Base-by-base conservation (phyloP, 1,284 basidiomycete species). In the Serendipita sp. region DNA sequence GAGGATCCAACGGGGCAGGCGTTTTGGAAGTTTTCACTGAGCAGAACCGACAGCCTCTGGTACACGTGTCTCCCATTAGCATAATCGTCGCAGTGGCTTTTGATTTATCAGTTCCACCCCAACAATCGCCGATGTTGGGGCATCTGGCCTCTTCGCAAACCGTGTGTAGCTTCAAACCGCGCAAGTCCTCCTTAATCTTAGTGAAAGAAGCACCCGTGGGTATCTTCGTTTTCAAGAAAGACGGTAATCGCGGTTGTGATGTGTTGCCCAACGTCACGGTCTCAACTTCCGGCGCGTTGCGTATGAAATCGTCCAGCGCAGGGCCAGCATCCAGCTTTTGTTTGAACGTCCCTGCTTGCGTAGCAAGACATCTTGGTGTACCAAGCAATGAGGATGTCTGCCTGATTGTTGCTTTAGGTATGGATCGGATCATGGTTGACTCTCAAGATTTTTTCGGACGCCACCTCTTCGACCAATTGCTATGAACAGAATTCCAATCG, bases 21-120 rank as follows among this genome's bases (percentile, higher is more conserved):
- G 84, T 73, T 62, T 82, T 80, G 1, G 92, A 92, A 0, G 96
- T 99, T 79, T 98, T 98, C 65, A 99, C 91, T 3, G 94, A 91
- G 71, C 96, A 99, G 74, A 99, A 99, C 61, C 94, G 81, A 75
- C 96, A 99, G 0, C 93, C 96, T 70, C 96, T 84, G 13, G 96
- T 99, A 72, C 96, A 99, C 10, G 93, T 96, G 75, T 99, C 95
- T n/a, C 96, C 96, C 96, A 99, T 99, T 38, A 99, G 77, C 96
- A 99, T 99, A 74, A 99, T 99, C 0, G 93, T 97, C n/a, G 93
- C 93, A 4, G 96, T 99, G 12, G 96, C 96, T 61, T 84, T 82
- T 62, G 85, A 84, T 70, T 88, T 87, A 50, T 84, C 87, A 64
- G 71, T 71, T 1, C 94, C 94, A 60, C 96, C 94, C 96, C 96